A percentile compares a stretch with the other conserved stretches of the same genome.
Conservation (phyloP, 2,329 filamentous ascomycete species). For the Keithomyces neogunnii region DNA sequence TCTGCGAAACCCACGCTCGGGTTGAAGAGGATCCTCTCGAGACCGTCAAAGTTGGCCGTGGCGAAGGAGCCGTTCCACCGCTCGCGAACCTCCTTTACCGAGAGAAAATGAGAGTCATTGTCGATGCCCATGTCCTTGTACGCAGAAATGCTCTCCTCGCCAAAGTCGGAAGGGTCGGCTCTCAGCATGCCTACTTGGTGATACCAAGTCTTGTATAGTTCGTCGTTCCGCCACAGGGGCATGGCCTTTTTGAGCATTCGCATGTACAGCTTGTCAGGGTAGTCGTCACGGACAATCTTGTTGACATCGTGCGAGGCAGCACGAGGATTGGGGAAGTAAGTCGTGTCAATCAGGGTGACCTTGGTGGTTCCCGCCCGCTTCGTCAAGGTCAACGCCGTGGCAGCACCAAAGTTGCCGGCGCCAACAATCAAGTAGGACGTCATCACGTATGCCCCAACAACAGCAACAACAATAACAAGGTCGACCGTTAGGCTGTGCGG, state of each 20-base stretch:
- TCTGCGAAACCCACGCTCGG: conserved; percentile 51
- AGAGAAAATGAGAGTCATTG: conserved; percentile 31
- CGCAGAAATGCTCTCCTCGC: conserved; percentile 31
- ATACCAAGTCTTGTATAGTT: conserved; percentile 44
- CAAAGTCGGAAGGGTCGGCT: conserved; percentile 32
- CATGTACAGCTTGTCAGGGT: conserved; percentile 31
- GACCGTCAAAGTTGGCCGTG: conserved; percentile 45
- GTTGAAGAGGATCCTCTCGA: conserved; percentile 49
- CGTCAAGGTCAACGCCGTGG: conserved; percentile 29
- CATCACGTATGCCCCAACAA: conserved; percentile 2
- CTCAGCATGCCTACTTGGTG: conserved; percentile 49
- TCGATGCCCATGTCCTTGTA: conserved; percentile 27
- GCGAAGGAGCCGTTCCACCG: conserved; percentile 49
- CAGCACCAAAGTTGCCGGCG: conserved; percentile 35
- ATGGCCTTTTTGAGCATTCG: conserved; percentile 31
- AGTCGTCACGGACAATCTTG: conserved; percentile 36
- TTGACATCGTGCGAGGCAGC: conserved; percentile 39
- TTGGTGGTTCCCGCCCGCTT: conserved; percentile 16
- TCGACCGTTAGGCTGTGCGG: not conserved
- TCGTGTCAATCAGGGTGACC: conserved; percentile 28
- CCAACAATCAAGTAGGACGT: conserved; percentile 28
- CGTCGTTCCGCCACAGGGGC: conserved; percentile 31
- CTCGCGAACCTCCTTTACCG: conserved; percentile 41
- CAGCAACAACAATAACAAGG: not conserved
- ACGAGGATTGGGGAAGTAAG: conserved; percentile 26